Base-by-base conservation (phyloP, 805 yeast species). In the Candida silvatica region DNA sequence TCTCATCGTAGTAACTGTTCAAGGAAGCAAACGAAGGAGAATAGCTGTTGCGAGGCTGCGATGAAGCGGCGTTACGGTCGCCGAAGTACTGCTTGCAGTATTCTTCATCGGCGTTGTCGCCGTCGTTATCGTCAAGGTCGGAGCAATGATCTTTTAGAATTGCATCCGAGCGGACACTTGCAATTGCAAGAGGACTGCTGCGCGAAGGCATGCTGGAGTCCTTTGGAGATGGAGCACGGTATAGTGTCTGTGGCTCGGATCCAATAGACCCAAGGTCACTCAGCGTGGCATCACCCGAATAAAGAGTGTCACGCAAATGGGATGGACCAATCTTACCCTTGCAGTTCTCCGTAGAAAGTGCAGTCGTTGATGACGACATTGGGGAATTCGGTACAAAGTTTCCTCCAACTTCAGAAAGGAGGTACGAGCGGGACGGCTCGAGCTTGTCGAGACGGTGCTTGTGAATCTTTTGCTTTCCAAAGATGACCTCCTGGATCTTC, bases 11-110 rank as follows among this genome's bases (percentile, higher is more conserved):
- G 39, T 72, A 68, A 51, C 87, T 76, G 48, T 79, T 87, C 49
- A 82, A 59, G 0, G 88, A 80, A 1, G 90, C 90, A 62, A 80
- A 80, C 41, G 87, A 79, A 28, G 82, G 83, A 41, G 74, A 78
- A 12, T 28, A 15, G 17, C 14, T 7, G 22, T 24, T 26, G 17
- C 3, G 24, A 6, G 35, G 23, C 7, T 23, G 34, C 8, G 34
- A 31, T 22, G 17, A 14, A 31, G 22, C 28, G 15, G 12, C 6
- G 20, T 28, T 16, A 11, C 7, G 6, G 8, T 28, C 31, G 7
- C 24, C 24, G 7, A 8, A 12, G 24, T 22, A 22, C 7, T 8
- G 11, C 11, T 12, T 7, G 12, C 11, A 8, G 12, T 7, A 7
- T 12, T 12, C 7, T 22, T 8, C 11, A 8, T 12, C 24, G 24